Conservation (phyloP, 345 rosid genomes). For the Psidium friedrichsthalianum region DNA sequence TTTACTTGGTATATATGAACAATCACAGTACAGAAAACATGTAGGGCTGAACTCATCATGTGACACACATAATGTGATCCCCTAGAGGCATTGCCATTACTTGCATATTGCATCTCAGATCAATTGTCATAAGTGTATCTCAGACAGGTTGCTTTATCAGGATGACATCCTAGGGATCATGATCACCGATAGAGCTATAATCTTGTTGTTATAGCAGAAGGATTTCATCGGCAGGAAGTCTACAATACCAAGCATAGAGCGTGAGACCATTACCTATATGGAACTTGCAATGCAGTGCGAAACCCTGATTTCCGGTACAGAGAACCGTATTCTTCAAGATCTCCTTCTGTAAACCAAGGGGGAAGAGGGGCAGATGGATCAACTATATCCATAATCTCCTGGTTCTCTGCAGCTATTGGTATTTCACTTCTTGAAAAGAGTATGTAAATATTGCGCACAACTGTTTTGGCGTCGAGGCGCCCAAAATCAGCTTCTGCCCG, state of each 20-base stretch:
- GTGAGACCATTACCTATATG: slow-evolving; percentile 52
- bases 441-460: slow-evolving; percentile 24
- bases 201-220: not conserved
- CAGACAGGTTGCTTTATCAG: not conserved
- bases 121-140: not conserved
- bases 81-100: not conserved
- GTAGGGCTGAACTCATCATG: not conserved
- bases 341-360: slow-evolving; percentile 44
- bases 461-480: slow-evolving; percentile 1
- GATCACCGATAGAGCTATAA: not conserved
- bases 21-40: not conserved
- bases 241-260: not conserved
- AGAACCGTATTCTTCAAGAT: slow-evolving; percentile 36
- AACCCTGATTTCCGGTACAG: slow-evolving; percentile 48
- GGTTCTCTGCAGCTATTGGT: slow-evolving; percentile 42
- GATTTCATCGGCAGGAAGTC: not conserved
- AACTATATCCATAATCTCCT: slow-evolving; percentile 52
- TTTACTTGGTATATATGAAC: not conserved
- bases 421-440: slow-evolving; percentile 42
- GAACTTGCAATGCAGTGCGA: slow-evolving; percentile 40
- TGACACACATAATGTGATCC: not conserved
- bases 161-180: not conserved
- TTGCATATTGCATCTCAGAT: not conserved
- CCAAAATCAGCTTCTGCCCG: not conserved
- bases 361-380: slow-evolving; percentile 44